Base-by-base conservation (phyloP, 768 basidiomycete genomes). In the Leccinum uliginosum region DNA sequence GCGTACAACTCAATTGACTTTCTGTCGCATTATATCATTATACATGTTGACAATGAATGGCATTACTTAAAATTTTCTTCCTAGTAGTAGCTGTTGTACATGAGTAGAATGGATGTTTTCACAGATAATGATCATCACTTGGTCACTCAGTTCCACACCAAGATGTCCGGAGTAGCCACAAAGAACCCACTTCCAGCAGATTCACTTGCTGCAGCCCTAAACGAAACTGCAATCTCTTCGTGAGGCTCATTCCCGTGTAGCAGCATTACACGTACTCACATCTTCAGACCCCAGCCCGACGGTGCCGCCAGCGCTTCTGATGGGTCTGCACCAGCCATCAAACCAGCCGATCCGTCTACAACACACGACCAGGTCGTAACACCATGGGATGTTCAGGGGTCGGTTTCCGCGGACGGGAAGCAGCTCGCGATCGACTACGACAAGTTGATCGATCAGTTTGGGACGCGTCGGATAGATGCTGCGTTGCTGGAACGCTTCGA, bases 321-420 rank as follows among this genome's bases (percentile, higher is more conserved):
- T 35, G 11, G 40, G 19, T 43, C 58, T 51, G 79, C 77, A 50
- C 47, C 54, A 51, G 48, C 21, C 24, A 59, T 73, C 53, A 73
- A 74, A 48, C 72, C 75, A 24, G 70, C 64, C 11, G 61, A 69
- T 46, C 65, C 67, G 0, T 52, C 71, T 4, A 49, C 58, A 9
- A 63, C 68, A 0, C 78, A 80, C 52, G 84, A 80, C 17, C 95
- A 98, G 71, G 79, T 93, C 53, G 87, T 99, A 46, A 98, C 97
- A 0, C 97, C 97, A 15, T 99, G 97, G 91, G 93, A 98, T 62
- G 97, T 98, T 7, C 89, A 96, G 63, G 97, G 96, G 51, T 87
- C 85, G 27, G 87, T 97, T 10, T 83, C 90, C 6, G 80, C 75
- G 21, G 93, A 97, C 65, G 97, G 97, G 54, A 87, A 89, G 66